Base-by-base conservation (phyloP, 75 land plant genomes). In the Chamaecyparis obtusa region DNA sequence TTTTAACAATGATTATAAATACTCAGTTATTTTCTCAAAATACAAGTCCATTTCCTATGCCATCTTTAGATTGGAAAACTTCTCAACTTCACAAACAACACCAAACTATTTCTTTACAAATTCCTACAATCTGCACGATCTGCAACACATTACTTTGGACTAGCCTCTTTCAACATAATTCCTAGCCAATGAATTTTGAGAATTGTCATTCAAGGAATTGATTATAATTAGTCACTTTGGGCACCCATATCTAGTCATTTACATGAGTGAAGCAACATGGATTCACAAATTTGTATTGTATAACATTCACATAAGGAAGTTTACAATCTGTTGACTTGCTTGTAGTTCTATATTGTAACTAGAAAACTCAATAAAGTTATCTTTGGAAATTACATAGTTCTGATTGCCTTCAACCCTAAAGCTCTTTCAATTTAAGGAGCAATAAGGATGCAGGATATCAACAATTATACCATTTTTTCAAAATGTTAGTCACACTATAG, bases 341-440 rank as follows among this genome's bases (percentile, higher is more conserved):
- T 4, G 0, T 16, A 32, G 60, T 51, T 3, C 21, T 83, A n/a
- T 83, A 19, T 54, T 49, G 39, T 39, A 83, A 32, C 54, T 17
- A 8, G 57, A 83, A n/a, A 83, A 46, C 84, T 83, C 60, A 15
- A 83, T 44, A 83, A 27, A 83, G 57, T 83, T 83, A 14, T 43
- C 15, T 2, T 16, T 14, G 21, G 85, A 83, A 33, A 83, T 83
- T 49, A 39, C 85, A 16, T 49, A 83, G n/a, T 83, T 51, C 7
- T 33, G 44, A 36, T 32, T 32, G 36, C 60, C 60, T 15, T 83
- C 11, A n/a, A 83, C 3, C 30, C 15, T 83, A 9, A 83, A 83
- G 60, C 37, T 46, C 14, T 83, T 30, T 33, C 54, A 19, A 30
- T 83, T 83, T 15, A 5, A 14, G 16, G 60, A 83, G 35, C 60